Conservation (phyloP, 768 basidiomycete species). For the Omphalotus guepiniiformis region DNA sequence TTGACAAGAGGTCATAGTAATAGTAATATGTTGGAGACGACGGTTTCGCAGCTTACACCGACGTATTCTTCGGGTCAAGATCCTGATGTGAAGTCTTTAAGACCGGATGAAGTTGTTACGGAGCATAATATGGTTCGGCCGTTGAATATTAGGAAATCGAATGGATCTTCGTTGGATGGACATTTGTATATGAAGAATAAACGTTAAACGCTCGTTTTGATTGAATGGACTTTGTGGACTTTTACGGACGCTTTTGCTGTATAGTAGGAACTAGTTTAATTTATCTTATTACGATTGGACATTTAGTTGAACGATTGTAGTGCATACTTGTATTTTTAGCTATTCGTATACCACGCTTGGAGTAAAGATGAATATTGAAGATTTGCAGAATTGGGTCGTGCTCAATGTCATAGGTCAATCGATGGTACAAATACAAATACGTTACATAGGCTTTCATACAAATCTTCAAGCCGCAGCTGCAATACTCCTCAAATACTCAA, state of each 20-base stretch:
- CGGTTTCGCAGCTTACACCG: background rate
- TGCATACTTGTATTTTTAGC: no score
- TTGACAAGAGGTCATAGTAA: no score
- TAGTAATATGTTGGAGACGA: background rate
- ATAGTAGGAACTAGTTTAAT: background rate
- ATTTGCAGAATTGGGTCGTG: background rate
- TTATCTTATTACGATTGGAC: no score
- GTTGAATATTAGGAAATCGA: background rate
- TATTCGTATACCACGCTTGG: background rate
- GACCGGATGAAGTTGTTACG: background rate
- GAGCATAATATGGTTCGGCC: background rate
- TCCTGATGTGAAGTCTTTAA: slow-evolving; percentile 1
- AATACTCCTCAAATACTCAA: slow-evolving; percentile 55
- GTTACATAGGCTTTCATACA: background rate
- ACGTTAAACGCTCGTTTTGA: no score
- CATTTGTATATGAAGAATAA: no score
- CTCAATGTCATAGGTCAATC: background rate
- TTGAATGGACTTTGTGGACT: no score
- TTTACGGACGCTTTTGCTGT: background rate
- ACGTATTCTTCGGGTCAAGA: background rate
- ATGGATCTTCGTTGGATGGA: no score
- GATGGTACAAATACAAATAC: background rate
- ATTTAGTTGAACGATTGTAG: no score
- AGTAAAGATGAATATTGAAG: background rate
- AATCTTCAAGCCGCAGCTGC: slow-evolving; percentile 3